A percentile compares a stretch with the other conserved stretches of the same genome.
Evolutionary conservation across 1,284 basidiomycete genomes (phyloP).

Genomic region (Puccinia coronata): DNA sequence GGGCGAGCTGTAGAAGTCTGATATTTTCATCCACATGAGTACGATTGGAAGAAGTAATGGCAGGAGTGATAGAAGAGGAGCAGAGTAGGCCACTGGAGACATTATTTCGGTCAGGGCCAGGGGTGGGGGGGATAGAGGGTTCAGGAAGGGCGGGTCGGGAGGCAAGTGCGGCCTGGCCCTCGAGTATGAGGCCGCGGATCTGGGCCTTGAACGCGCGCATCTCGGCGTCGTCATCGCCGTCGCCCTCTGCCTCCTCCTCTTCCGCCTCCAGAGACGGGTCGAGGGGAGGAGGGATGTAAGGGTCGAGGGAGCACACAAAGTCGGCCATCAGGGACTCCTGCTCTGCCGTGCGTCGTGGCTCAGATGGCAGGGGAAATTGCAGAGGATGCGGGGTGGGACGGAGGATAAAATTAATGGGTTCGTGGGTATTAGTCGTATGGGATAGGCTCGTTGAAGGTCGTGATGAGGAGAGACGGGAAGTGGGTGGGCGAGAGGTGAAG

Average conservation of each 20-base stretch:
- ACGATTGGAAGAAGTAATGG: neutral
- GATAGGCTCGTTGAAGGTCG: neutral
- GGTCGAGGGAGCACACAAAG: conserved; percentile 22
- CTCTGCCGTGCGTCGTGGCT: neutral
- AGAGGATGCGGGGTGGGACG: neutral
- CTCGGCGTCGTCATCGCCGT: conserved; percentile 13
- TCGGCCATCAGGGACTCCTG: conserved; percentile 35
- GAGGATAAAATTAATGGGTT: conserved; percentile 21
- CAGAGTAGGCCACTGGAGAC: too few species aligned
- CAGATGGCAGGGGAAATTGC: neutral
- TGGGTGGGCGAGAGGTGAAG: neutral
- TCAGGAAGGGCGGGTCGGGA: neutral
- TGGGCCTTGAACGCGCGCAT: conserved; percentile 27
- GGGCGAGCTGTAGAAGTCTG: neutral
- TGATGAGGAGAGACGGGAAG: neutral
- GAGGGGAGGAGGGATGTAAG: conserved; percentile 11
- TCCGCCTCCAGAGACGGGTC: neutral
- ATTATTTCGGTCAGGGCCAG: too few species aligned
- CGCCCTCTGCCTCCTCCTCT: neutral
- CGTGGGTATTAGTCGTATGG: neutral
- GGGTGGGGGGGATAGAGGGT: neutral
- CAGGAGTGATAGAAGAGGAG: neutral
- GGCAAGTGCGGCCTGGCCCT: conserved; percentile 35
- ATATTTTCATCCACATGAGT: neutral
- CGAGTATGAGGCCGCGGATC: conserved; percentile 30